These are phyloP conservation scores for Phytomonas francai DNA, from an alignment of 208 protist species.

Conservation along the genomic window DNA sequence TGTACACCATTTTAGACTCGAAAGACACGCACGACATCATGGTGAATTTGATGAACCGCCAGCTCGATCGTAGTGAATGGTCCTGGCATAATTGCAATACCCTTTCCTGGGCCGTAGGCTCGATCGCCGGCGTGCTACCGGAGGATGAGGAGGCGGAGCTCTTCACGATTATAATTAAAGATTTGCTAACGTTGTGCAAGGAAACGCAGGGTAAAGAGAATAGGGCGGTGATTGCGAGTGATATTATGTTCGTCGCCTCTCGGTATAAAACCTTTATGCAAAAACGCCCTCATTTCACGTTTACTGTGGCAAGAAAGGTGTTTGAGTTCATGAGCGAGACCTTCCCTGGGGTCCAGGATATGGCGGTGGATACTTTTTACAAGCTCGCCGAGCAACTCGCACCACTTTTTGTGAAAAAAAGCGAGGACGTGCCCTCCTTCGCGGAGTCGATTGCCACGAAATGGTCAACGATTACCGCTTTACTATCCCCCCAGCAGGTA, in stretches of 20 bases:
- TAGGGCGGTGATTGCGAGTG: slow-evolving; percentile 97
- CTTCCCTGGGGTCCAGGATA: slow-evolving; percentile 99
- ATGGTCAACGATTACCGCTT: slow-evolving; percentile 84
- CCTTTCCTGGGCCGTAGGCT: slow-evolving; percentile 99
- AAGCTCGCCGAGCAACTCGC: slow-evolving; percentile 96
- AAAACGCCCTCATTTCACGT: slow-evolving; percentile 96
- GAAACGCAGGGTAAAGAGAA: slow-evolving; percentile 94
- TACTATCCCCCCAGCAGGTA: slow-evolving; percentile 90
- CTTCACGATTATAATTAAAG: slow-evolving; percentile 96
- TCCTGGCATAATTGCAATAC: slow-evolving; percentile 96
- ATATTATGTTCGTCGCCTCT: slow-evolving; percentile 99
- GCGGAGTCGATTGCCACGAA: slow-evolving; percentile 90
- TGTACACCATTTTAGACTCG: slow-evolving; percentile 95
- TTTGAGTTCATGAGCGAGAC: slow-evolving; percentile 99
- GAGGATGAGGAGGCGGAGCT: slow-evolving; percentile 97
- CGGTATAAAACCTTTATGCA: slow-evolving; percentile 98
- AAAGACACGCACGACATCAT: slow-evolving; percentile 96
- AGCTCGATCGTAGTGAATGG: slow-evolving; percentile 91
- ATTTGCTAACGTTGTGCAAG: slow-evolving; percentile 97
- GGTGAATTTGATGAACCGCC: slow-evolving; percentile 69
- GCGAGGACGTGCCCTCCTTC: slow-evolving; percentile 41
- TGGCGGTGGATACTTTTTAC: slow-evolving; percentile 99
- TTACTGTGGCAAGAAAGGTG: slow-evolving; percentile 98
- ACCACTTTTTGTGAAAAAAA: slow-evolving; percentile 74
- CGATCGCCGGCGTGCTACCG: slow-evolving; percentile 94